Evolutionary conservation across 78 protist species (phyloP).

Genomic region (Acrasis kona): DNA sequence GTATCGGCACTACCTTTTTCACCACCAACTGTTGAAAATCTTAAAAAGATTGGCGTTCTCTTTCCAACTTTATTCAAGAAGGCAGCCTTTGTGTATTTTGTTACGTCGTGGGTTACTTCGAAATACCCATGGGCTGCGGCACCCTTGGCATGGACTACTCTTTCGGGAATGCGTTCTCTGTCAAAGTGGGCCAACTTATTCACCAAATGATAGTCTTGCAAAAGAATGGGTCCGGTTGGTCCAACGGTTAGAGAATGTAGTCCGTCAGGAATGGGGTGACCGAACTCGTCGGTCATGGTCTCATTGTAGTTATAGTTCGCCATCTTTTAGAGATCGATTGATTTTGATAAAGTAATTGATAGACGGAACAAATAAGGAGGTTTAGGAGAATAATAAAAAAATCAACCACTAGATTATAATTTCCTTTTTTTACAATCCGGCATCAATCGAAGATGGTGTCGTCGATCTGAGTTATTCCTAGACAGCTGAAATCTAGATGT

Average conservation of each 20-base stretch:
- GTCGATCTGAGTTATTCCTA: no score
- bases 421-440: no score
- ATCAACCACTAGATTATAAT: no score
- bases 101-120: constrained; percentile 35
- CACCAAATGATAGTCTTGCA: constrained; percentile 49
- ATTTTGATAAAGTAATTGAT: no score
- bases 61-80: constrained; percentile 36
- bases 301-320: no score
- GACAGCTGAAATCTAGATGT: no score
- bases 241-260: constrained; percentile 53
- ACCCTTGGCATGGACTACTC: constrained; percentile 50
- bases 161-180: constrained; percentile 48
- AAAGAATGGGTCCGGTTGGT: constrained; percentile 48
- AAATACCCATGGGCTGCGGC: constrained; percentile 69
- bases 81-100: constrained; percentile 40
- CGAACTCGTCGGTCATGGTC: background rate
- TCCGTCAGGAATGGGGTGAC: background rate
- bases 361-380: no score
- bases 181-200: constrained; percentile 53
- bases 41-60: constrained; percentile 48
- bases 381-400: no score
- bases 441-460: no score
- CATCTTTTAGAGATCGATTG: no score
- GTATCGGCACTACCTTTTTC: constrained; percentile 68
- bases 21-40: constrained; percentile 79